Conservation (phyloP, 1,284 basidiomycete species). For the Anthracocystis panici-leucophaei region DNA sequence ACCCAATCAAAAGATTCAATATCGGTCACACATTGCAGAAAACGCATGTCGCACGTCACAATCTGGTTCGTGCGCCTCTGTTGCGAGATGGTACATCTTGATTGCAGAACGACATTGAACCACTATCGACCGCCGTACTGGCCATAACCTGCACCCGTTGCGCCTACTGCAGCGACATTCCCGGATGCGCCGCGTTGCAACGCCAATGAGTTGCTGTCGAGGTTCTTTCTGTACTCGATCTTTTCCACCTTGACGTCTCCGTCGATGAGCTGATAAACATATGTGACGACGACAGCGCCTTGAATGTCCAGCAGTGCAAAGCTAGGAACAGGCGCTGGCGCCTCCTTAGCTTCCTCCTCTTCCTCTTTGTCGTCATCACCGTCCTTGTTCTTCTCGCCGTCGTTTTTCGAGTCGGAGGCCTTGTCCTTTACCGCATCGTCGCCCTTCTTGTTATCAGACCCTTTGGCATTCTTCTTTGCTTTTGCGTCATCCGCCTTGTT, state of each 20-base stretch:
- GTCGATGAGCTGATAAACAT: conserved; percentile 68
- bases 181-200: conserved; percentile 33
- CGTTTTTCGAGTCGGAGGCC: conserved; percentile 22
- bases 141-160: conserved; percentile 25
- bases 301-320: conserved; percentile 68
- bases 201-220: conserved; percentile 47
- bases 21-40: not conserved
- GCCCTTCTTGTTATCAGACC: conserved; percentile 26
- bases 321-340: conserved; percentile 52
- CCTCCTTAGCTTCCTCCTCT: conserved; percentile 46
- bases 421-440: conserved; percentile 33
- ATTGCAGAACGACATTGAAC: not conserved
- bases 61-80: not conserved
- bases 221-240: conserved; percentile 66
- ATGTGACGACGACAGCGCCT: conserved; percentile 66
- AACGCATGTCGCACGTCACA: not conserved
- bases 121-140: conserved; percentile 35
- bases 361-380: conserved; percentile 12
- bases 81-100: conserved; percentile 21
- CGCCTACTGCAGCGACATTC: conserved; percentile 22
- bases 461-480: conserved; percentile 24
- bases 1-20: conserved; percentile 8
- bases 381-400: conserved; percentile 13
- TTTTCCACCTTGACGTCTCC: conserved; percentile 69
- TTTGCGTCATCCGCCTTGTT: conserved; percentile 31